Conservation (phyloP, 2,329 filamentous ascomycete species). For the Didymella arachidicola region DNA sequence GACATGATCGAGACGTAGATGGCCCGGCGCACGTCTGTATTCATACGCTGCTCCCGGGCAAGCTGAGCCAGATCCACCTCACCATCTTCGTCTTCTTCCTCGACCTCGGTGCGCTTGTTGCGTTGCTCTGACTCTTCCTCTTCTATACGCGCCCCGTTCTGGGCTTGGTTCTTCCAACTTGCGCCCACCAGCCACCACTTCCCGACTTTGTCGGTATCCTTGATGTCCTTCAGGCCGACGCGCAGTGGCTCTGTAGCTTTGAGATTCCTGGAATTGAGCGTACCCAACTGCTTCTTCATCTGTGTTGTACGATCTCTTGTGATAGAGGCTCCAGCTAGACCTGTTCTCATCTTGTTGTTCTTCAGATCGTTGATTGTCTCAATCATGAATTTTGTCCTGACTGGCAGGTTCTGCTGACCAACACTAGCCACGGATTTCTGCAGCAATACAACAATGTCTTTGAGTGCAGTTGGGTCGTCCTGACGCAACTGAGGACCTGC, state of each 20-base stretch:
- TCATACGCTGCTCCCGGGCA: slow-evolving; percentile 84
- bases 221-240: slow-evolving; percentile 82
- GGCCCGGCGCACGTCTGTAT: slow-evolving; percentile 83
- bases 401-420: slow-evolving; percentile 76
- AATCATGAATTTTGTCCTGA: slow-evolving; percentile 96
- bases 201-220: slow-evolving; percentile 81
- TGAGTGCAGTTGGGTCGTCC: slow-evolving; percentile 86
- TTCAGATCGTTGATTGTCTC: slow-evolving; percentile 94
- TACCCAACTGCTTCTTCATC: slow-evolving; percentile 87
- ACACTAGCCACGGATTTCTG: slow-evolving; percentile 73
- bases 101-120: slow-evolving; percentile 15
- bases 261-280: slow-evolving; percentile 72
- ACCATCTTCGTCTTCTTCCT: slow-evolving; percentile 37
- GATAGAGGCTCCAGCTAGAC: slow-evolving; percentile 72
- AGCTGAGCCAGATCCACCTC: slow-evolving; percentile 73
- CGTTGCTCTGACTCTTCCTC: slow-evolving; percentile 45
- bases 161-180: slow-evolving; percentile 70
- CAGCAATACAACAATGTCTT: slow-evolving; percentile 84
- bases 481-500: slow-evolving; percentile 79
- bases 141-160: slow-evolving; percentile 50
- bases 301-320: slow-evolving; percentile 82
- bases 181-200: slow-evolving; percentile 99
- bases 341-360: slow-evolving; percentile 87
- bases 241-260: slow-evolving; percentile 83
- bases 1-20: slow-evolving; percentile 94